These are phyloP conservation scores for Didymellaceae sp. DNA, from an alignment of 2,329 filamentous ascomycete genomes.

Conservation along the genomic window DNA sequence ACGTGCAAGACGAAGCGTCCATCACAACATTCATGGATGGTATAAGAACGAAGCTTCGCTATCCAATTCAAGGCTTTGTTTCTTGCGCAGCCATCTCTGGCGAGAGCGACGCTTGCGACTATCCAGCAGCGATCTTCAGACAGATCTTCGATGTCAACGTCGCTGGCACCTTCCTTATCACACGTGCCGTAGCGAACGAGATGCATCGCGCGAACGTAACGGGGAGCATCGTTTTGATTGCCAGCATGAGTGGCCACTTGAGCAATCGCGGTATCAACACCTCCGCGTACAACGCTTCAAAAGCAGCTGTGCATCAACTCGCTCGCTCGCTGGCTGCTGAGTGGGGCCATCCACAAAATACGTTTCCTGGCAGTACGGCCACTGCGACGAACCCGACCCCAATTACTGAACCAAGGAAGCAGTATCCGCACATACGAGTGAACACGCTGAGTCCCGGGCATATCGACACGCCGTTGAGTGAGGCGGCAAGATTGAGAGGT, in stretches of 20 bases:
- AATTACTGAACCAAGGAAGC: conserved; percentile 13
- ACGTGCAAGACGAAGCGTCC: conserved; percentile 31
- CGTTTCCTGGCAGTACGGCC: conserved; percentile 45
- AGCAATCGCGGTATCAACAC: conserved; percentile 50
- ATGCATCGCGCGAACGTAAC: conserved; percentile 39
- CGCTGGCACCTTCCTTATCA: conserved; percentile 78
- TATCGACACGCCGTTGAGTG: conserved; percentile 55
- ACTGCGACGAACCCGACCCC: conserved; percentile 28
- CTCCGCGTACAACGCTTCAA: conserved; percentile 61
- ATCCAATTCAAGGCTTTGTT: conserved; percentile 35
- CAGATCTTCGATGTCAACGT: conserved; percentile 73
- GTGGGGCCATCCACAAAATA: conserved; percentile 49
- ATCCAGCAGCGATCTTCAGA: conserved; percentile 41
- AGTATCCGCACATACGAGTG: conserved; percentile 54
- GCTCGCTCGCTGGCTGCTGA: conserved; percentile 60
- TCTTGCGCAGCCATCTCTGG: conserved; percentile 40
- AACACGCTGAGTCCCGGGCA: conserved; percentile 62
- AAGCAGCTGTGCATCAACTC: conserved; percentile 62
- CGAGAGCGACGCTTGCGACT: conserved; percentile 42
- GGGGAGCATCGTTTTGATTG: conserved; percentile 26
- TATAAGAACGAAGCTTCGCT: conserved; percentile 18
- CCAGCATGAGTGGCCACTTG: conserved; percentile 47
- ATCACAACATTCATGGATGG: conserved; percentile 20
- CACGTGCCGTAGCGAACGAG: conserved; percentile 58
- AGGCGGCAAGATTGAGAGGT: conserved; percentile 38